Evolutionary conservation across 495 filamentous ascomycete species (phyloP), one percentile per base, ranked within the genome.

Genomic region (Podospora pseudocomata): DNA sequence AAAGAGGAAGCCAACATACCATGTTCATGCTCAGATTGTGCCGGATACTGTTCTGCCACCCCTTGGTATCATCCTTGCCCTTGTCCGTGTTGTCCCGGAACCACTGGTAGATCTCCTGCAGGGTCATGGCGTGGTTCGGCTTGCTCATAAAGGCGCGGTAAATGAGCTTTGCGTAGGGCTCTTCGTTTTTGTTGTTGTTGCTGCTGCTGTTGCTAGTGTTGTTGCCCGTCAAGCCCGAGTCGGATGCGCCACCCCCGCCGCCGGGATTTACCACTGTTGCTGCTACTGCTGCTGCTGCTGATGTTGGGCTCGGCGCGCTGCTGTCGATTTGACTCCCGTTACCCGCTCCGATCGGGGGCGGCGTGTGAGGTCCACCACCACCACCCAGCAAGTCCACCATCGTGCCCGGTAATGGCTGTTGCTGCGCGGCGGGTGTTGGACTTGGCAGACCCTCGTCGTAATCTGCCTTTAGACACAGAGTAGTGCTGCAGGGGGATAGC

Each of bases 11-110:
- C 44, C 55, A 49, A 63, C 91, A 78, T 85, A 97, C 95, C 55
- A 83, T 85, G 74, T 99, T 99, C 95, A 99, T 99, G 15, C 93
- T 97, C 0, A 99, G 81, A 73, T 99, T 99, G 74, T 99, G 95
- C 6, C 95, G 88, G 65, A 99, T 95, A 77, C 93, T 97, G 79
- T 97, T 98, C 78, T 95, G 91, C 95, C 96, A 98, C 3, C 94
- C 96, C 73, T 89, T 92, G 30, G 80, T 83, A 18, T 84, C 80
- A 53, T 84, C 84, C 59, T 82, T 89, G 2, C 85, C 88, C 73
- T 94, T 96, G 64, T 86, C 84, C 1, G 92, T 97, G 71, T 97
- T 90, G 20, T 89, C 82, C 27, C 86, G 84, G 74, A 98, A 96
- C 92, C 95, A 99, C 27, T 87, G 80, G 76, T 99, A 99, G 66